Evolutionary conservation across 2,329 filamentous ascomycete species (phyloP).

Genomic region (Sporothrix protearum): DNA sequence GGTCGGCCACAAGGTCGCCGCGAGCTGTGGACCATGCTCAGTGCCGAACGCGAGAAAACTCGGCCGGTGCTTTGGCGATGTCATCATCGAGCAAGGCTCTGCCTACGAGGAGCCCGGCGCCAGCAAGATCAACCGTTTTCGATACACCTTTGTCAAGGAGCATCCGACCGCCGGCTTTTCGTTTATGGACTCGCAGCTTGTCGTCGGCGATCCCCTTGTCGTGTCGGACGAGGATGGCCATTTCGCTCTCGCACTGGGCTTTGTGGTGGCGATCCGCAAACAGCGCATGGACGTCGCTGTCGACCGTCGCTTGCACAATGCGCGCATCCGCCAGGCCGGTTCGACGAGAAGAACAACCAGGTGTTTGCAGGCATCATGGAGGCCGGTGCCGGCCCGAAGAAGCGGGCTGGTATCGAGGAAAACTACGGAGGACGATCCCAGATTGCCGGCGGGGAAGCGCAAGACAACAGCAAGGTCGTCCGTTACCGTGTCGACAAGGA

Average conservation of each 20-base stretch:
- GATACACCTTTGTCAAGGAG: constrained; percentile 78
- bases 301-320: constrained; percentile 83
- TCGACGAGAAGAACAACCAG: constrained; percentile 74
- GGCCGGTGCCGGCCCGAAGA: constrained; percentile 32
- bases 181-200: constrained; percentile 86
- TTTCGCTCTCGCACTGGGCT: constrained; percentile 91
- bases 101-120: constrained; percentile 64
- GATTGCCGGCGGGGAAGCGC: too few relatives aligned
- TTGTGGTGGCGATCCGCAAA: constrained; percentile 72
- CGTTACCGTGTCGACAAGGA: constrained; percentile 92
- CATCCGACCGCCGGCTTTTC: constrained; percentile 60
- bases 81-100: constrained; percentile 77
- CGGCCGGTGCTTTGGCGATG: constrained; percentile 83
- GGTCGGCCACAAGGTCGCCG: constrained; percentile 81
- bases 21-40: constrained; percentile 95
- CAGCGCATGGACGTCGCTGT: constrained; percentile 81
- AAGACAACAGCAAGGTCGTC: constrained; percentile 44
- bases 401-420: constrained; percentile 2
- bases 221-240: constrained; percentile 93
- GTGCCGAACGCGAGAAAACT: constrained; percentile 81
- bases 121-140: constrained; percentile 85
- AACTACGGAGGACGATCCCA: constrained; percentile 2
- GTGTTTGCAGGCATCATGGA: constrained; percentile 91
- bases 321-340: constrained; percentile 67
- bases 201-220: constrained; percentile 86